Base-by-base conservation (phyloP, 176 grass and related monocot species). In the Thinopyrum elongatum region DNA sequence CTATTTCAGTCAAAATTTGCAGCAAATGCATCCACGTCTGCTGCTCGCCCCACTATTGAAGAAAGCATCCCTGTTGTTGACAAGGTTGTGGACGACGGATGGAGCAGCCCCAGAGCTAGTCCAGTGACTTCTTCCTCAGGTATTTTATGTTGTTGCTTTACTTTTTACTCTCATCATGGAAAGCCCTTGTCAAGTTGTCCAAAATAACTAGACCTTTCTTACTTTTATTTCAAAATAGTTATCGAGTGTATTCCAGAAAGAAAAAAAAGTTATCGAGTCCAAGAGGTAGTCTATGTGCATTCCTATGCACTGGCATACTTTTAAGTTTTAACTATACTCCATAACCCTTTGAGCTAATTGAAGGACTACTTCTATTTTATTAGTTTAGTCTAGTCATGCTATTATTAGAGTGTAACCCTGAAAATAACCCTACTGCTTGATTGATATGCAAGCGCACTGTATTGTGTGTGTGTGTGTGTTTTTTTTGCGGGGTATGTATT, bases 11-110 rank as follows among this genome's bases (percentile, higher is more conserved):
- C 82, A 80, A 99, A 92, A 92, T 82, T 84, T 42, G 29, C 35
- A 8, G 85, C 61, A 72, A 87, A 69, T 39, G 84, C 85, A 69
- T 79, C 27, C 28, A 62, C 60, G 7, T 91, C 79, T 91, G 76
- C 23, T 80, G 29, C 74, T 79, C 67, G 41, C 82, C 76, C 90
- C 79, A 70, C 82, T 46, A 84, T 87, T 70, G 90, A 93, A 84
- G 88, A 95, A 84, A 90, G 53, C 75, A 86, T 94, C 63, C 97
- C 92, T 70, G 88, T 99, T 15, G 39, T 99, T 77, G 97, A 99
- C 88, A 99, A 97, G 86, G 92, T 92, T 71, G 84, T 99, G 33
- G 97, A 99, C 90, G 89, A 88, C 36, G 94, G 87, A 85, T 94
- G 92, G 88, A 88, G 82, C 22, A 94, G 76, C 80, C 78, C 90